Evolutionary conservation across 768 basidiomycete genomes (phyloP).

Genomic region (Lentinus brumalis): DNA sequence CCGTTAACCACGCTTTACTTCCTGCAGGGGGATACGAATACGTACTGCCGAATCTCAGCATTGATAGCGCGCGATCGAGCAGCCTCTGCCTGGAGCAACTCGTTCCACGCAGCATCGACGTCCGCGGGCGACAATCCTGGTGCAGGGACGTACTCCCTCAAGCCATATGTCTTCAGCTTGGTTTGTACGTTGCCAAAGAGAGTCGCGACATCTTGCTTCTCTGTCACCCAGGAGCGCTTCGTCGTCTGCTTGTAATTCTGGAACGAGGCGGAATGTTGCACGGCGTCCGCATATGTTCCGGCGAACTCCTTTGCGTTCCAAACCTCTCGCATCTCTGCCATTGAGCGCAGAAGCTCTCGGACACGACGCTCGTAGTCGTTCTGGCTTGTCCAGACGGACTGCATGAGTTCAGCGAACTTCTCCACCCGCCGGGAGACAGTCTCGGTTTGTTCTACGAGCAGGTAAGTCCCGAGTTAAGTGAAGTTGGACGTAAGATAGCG

Average conservation of each 20-base stretch:
- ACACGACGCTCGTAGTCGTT: conserved; percentile 94
- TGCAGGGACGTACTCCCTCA: conserved; percentile 83
- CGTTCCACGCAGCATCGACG: conserved; percentile 77
- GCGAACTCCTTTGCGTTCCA: conserved; percentile 71
- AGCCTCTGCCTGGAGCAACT: conserved; percentile 73
- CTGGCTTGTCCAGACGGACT: conserved; percentile 81
- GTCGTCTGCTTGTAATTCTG: conserved; percentile 80
- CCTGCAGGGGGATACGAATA: conserved; percentile 2
- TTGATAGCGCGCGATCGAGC: conserved; percentile 81
- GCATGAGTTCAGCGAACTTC: conserved; percentile 96
- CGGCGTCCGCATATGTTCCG: conserved; percentile 81
- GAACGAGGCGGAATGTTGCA: conserved; percentile 71
- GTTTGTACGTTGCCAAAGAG: conserved; percentile 93
- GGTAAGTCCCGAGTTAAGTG: conserved; percentile 3
- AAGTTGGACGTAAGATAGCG: conserved; percentile 3
- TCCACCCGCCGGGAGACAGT: conserved; percentile 92
- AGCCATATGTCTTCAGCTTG: conserved; percentile 87
- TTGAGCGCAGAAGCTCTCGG: conserved; percentile 65
- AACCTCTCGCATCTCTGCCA: conserved; percentile 63
- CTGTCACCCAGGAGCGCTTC: conserved; percentile 87
- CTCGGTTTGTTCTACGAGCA: conserved; percentile 80
- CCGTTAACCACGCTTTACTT: background rate
- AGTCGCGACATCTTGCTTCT: conserved; percentile 84
- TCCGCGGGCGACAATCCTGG: conserved; percentile 69
- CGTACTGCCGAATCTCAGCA: conserved; percentile 85